phyloP scores from a whole-genome alignment of 345 rosid species.

The Lepidium africanum region DNA sequence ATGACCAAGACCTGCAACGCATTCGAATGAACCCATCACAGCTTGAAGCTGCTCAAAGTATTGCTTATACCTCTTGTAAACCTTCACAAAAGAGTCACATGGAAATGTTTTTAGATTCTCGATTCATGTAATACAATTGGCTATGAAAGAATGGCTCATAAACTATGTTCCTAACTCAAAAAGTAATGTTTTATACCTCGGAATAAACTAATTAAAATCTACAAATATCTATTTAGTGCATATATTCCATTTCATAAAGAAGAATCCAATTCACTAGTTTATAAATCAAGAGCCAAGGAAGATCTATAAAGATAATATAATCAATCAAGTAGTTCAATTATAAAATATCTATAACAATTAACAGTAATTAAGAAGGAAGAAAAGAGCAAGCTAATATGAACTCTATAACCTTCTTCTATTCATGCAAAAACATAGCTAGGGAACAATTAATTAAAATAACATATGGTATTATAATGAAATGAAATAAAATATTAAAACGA shows the following conservation, averaged over 20 bases:
- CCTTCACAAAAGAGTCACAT: constrained; percentile 32
- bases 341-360: neutral
- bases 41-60: constrained; percentile 79
- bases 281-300: constrained; percentile 23
- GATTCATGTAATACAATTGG: neutral
- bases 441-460: neutral
- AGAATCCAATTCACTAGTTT: constrained; percentile 41
- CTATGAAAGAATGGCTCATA: neutral
- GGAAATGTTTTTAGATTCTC: constrained; percentile 12
- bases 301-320: constrained; percentile 18
- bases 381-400: neutral
- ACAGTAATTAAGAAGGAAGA: neutral
- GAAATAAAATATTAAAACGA: neutral
- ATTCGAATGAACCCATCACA: constrained; percentile 69
- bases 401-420: neutral
- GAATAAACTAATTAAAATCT: constrained; percentile 17
- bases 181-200: constrained; percentile 16
- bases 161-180: neutral
- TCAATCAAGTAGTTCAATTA: neutral
- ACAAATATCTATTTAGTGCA: constrained; percentile 8
- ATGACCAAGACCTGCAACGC: constrained; percentile 74
- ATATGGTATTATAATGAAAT: neutral
- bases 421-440: constrained; percentile 10
- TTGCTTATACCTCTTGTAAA: constrained; percentile 74
- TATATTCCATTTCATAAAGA: constrained; percentile 45